Evolutionary conservation across 2,329 filamentous ascomycete species (phyloP), one percentile per base, ranked within the genome.

Genomic region (Trichoderma aggressivum): DNA sequence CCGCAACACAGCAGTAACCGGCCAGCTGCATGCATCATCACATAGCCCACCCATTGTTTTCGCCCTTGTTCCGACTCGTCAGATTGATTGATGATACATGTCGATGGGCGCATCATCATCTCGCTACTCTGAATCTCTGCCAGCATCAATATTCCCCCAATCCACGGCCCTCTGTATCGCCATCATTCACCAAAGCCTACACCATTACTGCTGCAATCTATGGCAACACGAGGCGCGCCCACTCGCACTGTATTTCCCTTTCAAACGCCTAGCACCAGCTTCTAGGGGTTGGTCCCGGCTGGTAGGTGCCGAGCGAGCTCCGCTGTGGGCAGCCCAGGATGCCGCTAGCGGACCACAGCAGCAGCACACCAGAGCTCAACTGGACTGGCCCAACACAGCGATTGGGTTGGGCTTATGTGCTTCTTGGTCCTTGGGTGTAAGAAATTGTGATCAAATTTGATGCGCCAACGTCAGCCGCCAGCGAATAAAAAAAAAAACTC

Each of bases 261-360:
- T 53, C 21, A 59, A 34, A 32, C 56, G 30, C 56, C 39, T 16
- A 21, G 30, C 32, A 16, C 10, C 21, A 24, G 28, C 53, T 55
- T 61, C 66, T 61, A 61, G 66, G 66, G 66, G 56, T 30, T 16
- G 55, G 14, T 53, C 34, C 66, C 66, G 66, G 66, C 56, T 69
- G 66, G 36, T 18, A 69, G 66, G 66, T 69, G 66, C 66, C 66
- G 66, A 61, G 56, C 55, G 43, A 36, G 66, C 66, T 69, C 66
- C 66, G 66, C 66, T 61, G 39, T 61, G 66, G 66, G 30, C 18
- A n/a, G 64, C 50, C 50, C 63, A 39, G 32, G 14, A 26, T 55
- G 53, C 53, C 53, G 66, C 66, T 59, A 69, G 47, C 47, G 47
- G 47, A 21, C 47, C 21, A 53, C 18, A 18, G 39, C 53, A 18